Evolutionary conservation across 202 grass and related monocot genomes (phyloP).

Genomic region (Setaria viridis): DNA sequence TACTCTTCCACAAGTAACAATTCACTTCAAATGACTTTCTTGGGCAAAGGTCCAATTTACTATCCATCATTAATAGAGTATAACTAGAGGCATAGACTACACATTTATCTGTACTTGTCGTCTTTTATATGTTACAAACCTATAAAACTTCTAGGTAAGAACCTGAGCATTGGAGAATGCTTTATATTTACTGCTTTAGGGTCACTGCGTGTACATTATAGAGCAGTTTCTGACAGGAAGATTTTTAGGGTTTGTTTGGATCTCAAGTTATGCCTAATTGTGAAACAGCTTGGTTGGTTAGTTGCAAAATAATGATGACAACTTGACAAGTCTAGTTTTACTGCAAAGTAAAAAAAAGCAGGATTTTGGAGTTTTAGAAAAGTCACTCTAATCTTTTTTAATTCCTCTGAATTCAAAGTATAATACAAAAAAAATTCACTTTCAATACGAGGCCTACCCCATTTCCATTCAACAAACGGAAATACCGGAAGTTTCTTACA

Average conservation of each 20-base stretch:
- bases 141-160: slow-evolving; percentile 9
- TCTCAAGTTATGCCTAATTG: not conserved
- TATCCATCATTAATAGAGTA: slow-evolving; percentile 16
- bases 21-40: slow-evolving; percentile 26
- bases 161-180: not conserved
- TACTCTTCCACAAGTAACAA: slow-evolving; percentile 19
- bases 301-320: not conserved
- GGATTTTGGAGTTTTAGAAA: not conserved
- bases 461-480: too few species aligned
- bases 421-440: slow-evolving; percentile 12
- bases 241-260: slow-evolving; percentile 10
- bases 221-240: slow-evolving; percentile 14
- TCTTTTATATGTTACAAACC: not conserved
- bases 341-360: not conserved
- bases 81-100: slow-evolving; percentile 1
- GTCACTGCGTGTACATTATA: slow-evolving; percentile 28
- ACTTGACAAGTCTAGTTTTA: not conserved
- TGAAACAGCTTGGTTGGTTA: not conserved
- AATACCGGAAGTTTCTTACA: too few species aligned
- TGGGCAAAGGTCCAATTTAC: slow-evolving; percentile 12
- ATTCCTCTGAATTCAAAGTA: not conserved
- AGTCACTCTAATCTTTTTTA: not conserved
- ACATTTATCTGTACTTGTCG: not conserved
- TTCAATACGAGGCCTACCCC: not conserved
- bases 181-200: not conserved